A percentile compares a stretch with the other conserved stretches of the same genome.
These are phyloP conservation scores for Tephrocybe sp. DNA, from an alignment of 768 basidiomycete species.

Conservation along the genomic window DNA sequence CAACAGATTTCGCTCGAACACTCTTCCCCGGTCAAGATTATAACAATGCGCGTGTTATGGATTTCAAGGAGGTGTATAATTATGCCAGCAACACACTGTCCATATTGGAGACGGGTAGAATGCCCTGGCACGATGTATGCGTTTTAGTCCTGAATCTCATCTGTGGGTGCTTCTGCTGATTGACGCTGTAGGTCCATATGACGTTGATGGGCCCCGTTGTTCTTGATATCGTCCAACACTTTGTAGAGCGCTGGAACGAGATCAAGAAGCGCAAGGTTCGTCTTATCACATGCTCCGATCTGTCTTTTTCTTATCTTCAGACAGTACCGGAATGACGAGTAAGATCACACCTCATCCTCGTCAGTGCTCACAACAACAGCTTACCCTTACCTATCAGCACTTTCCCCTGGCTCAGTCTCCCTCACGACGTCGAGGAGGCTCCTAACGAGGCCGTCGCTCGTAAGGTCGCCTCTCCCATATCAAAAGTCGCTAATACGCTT, in stretches of 20 bases:
- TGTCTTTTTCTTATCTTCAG: neutral
- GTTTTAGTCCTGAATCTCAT: neutral
- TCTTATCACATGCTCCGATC: neutral
- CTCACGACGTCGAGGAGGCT: constrained; percentile 61
- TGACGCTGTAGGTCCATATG: constrained; percentile 70
- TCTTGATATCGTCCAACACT: constrained; percentile 92
- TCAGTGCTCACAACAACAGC: neutral
- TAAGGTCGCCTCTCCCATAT: constrained; percentile 22
- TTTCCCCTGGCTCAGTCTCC: constrained; percentile 74
- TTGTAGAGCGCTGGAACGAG: constrained; percentile 90
- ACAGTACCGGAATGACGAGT: constrained; percentile 50
- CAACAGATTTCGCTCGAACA: constrained; percentile 76
- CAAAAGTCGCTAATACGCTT: neutral
- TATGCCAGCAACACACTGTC: constrained; percentile 72
- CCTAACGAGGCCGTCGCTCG: constrained; percentile 71
- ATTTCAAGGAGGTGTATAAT: constrained; percentile 82
- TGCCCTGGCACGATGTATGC: constrained; percentile 97
- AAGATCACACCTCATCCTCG: constrained; percentile 21
- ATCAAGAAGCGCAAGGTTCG: constrained; percentile 77
- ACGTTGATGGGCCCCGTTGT: constrained; percentile 80
- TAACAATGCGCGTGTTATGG: constrained; percentile 85
- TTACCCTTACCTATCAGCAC: constrained; percentile 31
- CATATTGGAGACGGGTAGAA: constrained; percentile 66
- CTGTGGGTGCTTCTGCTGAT: neutral
- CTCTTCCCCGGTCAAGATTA: constrained; percentile 95